Conservation (phyloP, 2,329 filamentous ascomycete species). For the Tympanopsis confertula region DNA sequence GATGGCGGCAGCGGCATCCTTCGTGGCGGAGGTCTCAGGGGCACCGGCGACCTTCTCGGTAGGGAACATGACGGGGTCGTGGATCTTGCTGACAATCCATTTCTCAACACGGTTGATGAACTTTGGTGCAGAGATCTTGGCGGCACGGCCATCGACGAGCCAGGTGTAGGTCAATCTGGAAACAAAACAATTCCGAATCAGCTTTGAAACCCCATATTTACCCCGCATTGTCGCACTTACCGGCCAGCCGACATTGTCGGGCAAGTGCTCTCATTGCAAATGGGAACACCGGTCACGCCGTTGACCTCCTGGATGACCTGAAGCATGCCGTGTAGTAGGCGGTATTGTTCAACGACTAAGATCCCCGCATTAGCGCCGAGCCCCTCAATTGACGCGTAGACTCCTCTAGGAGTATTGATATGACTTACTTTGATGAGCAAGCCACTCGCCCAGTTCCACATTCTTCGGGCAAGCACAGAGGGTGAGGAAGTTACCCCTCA, state of each 20-base stretch:
- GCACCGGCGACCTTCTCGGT: background rate
- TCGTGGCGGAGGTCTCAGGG: conserved; percentile 2
- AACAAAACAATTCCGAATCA: background rate
- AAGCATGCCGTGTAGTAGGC: background rate
- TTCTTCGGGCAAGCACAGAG: conserved; percentile 2
- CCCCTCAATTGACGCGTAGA: too few relatives aligned
- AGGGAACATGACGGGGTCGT: conserved; percentile 13
- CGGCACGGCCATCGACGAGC: conserved; percentile 12
- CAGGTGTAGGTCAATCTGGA: conserved; percentile 13
- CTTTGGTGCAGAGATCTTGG: conserved; percentile 11
- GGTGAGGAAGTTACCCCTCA: conserved; percentile 2
- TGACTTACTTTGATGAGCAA: conserved; percentile 1
- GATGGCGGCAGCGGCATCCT: conserved; percentile 9
- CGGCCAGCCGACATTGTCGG: conserved; percentile 2
- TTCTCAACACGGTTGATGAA: conserved; percentile 14
- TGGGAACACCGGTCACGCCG: background rate
- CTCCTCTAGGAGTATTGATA: too few relatives aligned
- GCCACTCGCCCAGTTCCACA: conserved; percentile 2
- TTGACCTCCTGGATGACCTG: conserved; percentile 1
- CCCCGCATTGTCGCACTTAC: background rate
- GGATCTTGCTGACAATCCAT: conserved; percentile 14
- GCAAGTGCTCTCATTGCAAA: conserved; percentile 1
- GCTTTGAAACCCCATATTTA: background rate
- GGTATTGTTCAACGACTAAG: conserved; percentile 2
- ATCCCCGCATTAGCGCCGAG: too few relatives aligned